phyloP scores from a whole-genome alignment of 345 rosid genomes.

The Rhodamnia rubescens region DNA sequence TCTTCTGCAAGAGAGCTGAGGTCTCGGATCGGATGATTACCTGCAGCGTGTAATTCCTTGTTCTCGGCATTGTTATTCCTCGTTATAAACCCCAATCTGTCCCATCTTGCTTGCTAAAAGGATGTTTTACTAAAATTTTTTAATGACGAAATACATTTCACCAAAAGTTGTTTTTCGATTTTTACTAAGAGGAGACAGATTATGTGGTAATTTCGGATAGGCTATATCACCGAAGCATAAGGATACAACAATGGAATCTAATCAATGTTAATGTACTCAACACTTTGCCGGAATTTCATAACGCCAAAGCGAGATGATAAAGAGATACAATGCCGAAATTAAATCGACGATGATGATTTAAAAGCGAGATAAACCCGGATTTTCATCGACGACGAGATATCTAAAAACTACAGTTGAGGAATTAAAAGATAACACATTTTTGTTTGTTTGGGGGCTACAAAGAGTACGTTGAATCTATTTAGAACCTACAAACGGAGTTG shows the following conservation, averaged over 20 bases:
- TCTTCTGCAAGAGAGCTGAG: not conserved
- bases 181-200: not conserved
- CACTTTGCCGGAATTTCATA: too few relatives aligned
- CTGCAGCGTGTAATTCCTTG: not conserved
- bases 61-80: not conserved
- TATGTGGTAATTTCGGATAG: not conserved
- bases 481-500: too few relatives aligned
- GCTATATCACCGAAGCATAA: not conserved
- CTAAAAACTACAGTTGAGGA: not conserved
- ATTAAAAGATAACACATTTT: too few relatives aligned
- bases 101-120: not conserved
- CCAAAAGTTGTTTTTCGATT: not conserved
- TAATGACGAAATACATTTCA: not conserved
- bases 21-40: not conserved
- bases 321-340: not conserved
- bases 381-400: not conserved
- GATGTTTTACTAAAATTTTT: not conserved
- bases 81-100: not conserved
- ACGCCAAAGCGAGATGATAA: not conserved
- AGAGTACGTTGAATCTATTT: too few relatives aligned
- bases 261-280: not conserved
- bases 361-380: too few relatives aligned
- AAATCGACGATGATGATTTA: not conserved
- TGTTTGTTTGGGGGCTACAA: too few relatives aligned
- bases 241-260: not conserved